phyloP scores from a whole-genome alignment of 2,329 filamentous ascomycete genomes.

The Zalaria obscura region DNA sequence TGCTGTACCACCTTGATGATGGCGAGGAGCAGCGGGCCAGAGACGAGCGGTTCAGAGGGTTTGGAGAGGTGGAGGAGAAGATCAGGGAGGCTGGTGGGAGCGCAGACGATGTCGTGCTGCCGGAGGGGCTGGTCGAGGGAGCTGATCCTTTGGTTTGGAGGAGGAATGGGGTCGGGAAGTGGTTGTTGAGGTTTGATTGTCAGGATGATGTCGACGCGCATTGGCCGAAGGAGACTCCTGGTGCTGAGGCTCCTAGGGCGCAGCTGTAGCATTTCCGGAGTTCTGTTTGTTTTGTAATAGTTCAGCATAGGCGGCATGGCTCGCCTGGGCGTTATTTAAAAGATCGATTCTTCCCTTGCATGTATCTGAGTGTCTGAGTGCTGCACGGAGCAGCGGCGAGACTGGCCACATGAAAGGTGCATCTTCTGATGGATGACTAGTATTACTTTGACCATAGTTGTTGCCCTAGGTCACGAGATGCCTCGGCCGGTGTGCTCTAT shows the following conservation, averaged over 20 bases:
- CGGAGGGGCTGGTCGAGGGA: background rate
- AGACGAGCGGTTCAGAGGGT: conserved; percentile 1
- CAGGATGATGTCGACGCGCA: conserved; percentile 1
- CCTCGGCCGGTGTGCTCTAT: too few species aligned
- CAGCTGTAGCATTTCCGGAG: background rate
- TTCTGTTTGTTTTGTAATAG: too few species aligned
- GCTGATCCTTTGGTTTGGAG: conserved; percentile 4
- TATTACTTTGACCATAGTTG: too few species aligned
- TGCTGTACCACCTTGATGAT: conserved; percentile 47
- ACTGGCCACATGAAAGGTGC: too few species aligned
- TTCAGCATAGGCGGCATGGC: too few species aligned
- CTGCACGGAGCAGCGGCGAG: too few species aligned
- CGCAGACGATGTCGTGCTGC: background rate
- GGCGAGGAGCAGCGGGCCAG: conserved; percentile 36
- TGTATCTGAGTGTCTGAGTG: too few species aligned
- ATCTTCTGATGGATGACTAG: too few species aligned
- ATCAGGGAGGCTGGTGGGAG: background rate
- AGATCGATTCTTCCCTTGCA: too few species aligned
- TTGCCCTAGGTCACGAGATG: too few species aligned
- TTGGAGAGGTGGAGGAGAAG: background rate
- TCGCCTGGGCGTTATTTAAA: too few species aligned
- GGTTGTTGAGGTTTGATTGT: conserved; percentile 4
- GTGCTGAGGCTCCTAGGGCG: background rate
- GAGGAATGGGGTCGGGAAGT: conserved; percentile 3
- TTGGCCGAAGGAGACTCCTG: background rate